phyloP scores from a whole-genome alignment of 2,329 filamentous ascomycete species.

The Fusarium oligoseptatum region DNA sequence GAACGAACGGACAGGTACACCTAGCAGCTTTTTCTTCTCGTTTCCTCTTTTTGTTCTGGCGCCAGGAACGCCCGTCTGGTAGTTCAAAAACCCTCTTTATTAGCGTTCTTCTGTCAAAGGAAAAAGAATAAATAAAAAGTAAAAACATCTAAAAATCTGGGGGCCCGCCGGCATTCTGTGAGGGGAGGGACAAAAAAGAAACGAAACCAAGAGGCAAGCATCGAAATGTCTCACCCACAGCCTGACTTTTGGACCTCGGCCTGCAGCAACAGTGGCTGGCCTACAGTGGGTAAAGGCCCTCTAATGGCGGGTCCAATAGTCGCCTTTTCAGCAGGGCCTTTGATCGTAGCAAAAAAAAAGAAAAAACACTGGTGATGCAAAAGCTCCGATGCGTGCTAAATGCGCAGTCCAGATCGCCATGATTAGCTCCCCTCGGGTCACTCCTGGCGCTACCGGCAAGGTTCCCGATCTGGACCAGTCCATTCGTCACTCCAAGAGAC shows the following conservation, averaged over 20 bases:
- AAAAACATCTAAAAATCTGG: background rate
- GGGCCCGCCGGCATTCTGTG: background rate
- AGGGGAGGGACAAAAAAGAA: background rate
- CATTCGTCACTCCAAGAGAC: conserved; percentile 20
- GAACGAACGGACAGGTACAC: too few species aligned
- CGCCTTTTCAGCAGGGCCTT: background rate
- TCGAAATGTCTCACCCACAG: conserved; percentile 1
- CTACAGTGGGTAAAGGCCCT: background rate
- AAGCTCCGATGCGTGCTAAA: conserved; percentile 4
- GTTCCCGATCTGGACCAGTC: conserved; percentile 33
- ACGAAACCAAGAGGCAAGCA: background rate
- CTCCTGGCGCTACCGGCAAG: conserved; percentile 6
- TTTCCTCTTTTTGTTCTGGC: conserved; percentile 10
- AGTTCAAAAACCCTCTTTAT: background rate
- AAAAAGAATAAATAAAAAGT: background rate
- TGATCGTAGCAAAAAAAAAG: background rate
- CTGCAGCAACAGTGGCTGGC: background rate
- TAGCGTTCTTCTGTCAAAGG: background rate
- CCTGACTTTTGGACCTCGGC: too few species aligned
- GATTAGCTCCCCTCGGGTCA: background rate
- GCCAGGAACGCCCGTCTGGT: conserved; percentile 26
- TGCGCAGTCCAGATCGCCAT: conserved; percentile 12
- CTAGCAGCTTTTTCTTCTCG: background rate
- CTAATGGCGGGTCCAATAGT: conserved; percentile 4
- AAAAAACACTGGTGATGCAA: background rate